Evolutionary conservation across 2,329 filamentous ascomycete genomes (phyloP).

Genomic region (Ceratocystis diversiconidia): DNA sequence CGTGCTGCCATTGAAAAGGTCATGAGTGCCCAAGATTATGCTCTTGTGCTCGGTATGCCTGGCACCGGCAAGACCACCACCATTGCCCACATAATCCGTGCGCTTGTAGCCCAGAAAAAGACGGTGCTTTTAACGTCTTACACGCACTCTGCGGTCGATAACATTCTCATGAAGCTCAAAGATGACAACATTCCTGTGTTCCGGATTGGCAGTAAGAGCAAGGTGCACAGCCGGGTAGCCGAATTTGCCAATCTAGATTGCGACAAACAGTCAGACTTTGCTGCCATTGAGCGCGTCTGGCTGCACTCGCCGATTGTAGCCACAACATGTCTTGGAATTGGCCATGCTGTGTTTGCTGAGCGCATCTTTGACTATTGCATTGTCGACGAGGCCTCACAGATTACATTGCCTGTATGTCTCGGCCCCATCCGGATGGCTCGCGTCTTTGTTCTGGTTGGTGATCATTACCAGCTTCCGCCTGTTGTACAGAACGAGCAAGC

Average conservation of each 20-base stretch:
- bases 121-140: conserved; percentile 89
- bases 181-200: conserved; percentile 64
- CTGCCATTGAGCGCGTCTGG: conserved; percentile 73
- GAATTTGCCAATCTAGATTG: conserved; percentile 70
- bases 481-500: conserved; percentile 88
- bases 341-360: conserved; percentile 74
- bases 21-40: conserved; percentile 89
- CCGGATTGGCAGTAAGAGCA: conserved; percentile 70
- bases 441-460: conserved; percentile 88
- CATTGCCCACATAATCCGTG: conserved; percentile 90
- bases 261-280: conserved; percentile 58
- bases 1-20: conserved; percentile 79
- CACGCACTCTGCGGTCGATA: conserved; percentile 95
- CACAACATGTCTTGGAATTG: conserved; percentile 86
- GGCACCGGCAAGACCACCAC: conserved; percentile 97
- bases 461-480: conserved; percentile 90
- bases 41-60: conserved; percentile 94
- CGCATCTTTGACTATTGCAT: conserved; percentile 96
- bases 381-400: conserved; percentile 94
- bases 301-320: conserved; percentile 79
- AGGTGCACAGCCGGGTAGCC: conserved; percentile 77
- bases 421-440: conserved; percentile 86
- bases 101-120: conserved; percentile 76
- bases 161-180: conserved; percentile 85
- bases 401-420: conserved; percentile 85